Evolutionary conservation across 305 asterid genomes (phyloP).

Genomic region (Fraxinus latifolia): DNA sequence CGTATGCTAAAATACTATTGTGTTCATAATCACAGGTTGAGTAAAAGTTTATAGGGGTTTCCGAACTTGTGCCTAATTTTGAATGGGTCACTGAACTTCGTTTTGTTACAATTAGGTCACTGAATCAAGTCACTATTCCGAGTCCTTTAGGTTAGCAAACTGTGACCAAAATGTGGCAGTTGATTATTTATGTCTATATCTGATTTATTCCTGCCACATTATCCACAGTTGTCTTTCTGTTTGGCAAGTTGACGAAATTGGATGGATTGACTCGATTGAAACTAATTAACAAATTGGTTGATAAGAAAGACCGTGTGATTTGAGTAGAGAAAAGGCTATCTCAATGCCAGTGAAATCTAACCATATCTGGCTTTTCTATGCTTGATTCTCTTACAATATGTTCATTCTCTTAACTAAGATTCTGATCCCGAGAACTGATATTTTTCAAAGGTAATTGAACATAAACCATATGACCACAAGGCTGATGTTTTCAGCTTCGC

Average conservation of each 20-base stretch:
- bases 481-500: conserved; percentile 92
- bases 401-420: neutral
- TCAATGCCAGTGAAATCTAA: neutral
- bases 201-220: neutral
- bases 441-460: conserved; percentile 77
- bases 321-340: neutral
- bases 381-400: neutral
- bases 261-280: neutral
- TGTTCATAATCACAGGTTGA: neutral
- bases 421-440: neutral
- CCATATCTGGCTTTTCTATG: neutral
- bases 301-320: neutral
- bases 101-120: neutral
- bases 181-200: neutral
- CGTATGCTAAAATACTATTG: neutral
- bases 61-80: neutral
- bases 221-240: neutral
- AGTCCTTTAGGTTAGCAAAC: neutral
- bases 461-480: conserved; percentile 86
- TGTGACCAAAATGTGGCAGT: neutral
- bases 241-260: neutral
- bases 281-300: neutral
- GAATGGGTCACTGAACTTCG: neutral
- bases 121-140: neutral
- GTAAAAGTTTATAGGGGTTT: neutral